Evolutionary conservation across 2,329 filamentous ascomycete genomes (phyloP).

Genomic region (Epichloe hybrida): DNA sequence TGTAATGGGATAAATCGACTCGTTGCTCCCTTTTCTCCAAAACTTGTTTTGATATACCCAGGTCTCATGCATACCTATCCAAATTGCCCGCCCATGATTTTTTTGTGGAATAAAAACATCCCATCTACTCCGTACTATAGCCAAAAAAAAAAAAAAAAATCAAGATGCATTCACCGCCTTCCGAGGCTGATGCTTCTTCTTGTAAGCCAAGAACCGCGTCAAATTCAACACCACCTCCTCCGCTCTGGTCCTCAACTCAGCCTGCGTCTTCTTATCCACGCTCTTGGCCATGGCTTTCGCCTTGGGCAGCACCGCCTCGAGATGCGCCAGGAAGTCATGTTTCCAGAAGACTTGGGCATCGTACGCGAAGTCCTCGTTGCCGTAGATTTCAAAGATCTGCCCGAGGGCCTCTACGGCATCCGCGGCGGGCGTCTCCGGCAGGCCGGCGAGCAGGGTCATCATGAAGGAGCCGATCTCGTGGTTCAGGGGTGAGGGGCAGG

Average conservation of each 20-base stretch:
- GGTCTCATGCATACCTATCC: not conserved
- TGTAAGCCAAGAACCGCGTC: constrained; percentile 49
- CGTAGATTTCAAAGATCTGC: constrained; percentile 55
- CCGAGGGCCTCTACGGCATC: constrained; percentile 51
- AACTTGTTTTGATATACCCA: not conserved
- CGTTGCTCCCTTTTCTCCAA: not conserved
- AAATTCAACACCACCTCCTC: constrained; percentile 51
- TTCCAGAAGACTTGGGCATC: constrained; percentile 53
- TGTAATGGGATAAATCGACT: no score
- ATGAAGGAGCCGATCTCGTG: constrained; percentile 52
- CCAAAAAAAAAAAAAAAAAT: not conserved
- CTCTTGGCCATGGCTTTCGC: constrained; percentile 42
- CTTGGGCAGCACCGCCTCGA: constrained; percentile 41
- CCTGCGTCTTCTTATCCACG: constrained; percentile 44
- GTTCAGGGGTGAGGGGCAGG: constrained; percentile 40
- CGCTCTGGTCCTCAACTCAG: constrained; percentile 43
- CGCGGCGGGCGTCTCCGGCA: constrained; percentile 40
- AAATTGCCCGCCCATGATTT: not conserved
- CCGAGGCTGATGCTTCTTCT: constrained; percentile 39
- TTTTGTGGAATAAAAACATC: not conserved
- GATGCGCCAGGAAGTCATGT: constrained; percentile 42
- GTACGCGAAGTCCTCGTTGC: constrained; percentile 42
- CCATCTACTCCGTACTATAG: not conserved
- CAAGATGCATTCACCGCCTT: not conserved
- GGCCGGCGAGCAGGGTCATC: constrained; percentile 36